Evolutionary conservation across 192 early-diverging fungal genomes (phyloP).

Genomic region (Umbelopsis sp.): DNA sequence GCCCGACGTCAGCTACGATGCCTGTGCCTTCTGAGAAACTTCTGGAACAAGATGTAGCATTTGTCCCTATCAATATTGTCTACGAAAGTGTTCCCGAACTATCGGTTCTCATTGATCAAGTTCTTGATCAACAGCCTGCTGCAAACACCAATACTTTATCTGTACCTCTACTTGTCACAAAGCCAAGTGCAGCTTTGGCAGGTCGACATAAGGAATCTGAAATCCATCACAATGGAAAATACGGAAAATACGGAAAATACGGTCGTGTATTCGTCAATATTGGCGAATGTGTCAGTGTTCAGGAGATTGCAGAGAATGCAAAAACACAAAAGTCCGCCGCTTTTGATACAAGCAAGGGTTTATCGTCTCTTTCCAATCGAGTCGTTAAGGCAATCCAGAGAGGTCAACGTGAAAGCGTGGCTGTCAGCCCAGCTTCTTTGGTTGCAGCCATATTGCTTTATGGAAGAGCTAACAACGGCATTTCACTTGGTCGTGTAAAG

Average conservation of each 20-base stretch:
- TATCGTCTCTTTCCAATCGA: slow-evolving; percentile 21
- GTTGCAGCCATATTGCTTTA: slow-evolving; percentile 29
- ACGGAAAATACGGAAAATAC: slow-evolving; percentile 37
- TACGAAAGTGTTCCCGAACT: slow-evolving; percentile 41
- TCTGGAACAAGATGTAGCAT: slow-evolving; percentile 4
- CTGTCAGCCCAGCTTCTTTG: slow-evolving; percentile 32
- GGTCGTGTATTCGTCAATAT: slow-evolving; percentile 33
- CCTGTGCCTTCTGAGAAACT: slow-evolving; percentile 6
- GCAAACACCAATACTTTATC: slow-evolving; percentile 4
- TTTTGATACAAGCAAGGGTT: slow-evolving; percentile 14
- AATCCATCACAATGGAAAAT: slow-evolving; percentile 20
- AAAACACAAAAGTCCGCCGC: slow-evolving; percentile 12
- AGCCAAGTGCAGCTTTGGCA: slow-evolving; percentile 30
- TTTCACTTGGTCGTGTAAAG: slow-evolving; percentile 26
- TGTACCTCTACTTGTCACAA: slow-evolving; percentile 19
- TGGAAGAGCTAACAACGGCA: slow-evolving; percentile 28
- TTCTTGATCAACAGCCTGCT: slow-evolving; percentile 37
- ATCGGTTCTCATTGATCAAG: slow-evolving; percentile 36
- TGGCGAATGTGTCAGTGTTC: slow-evolving; percentile 24
- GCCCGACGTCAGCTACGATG: background rate
- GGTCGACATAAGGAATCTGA: slow-evolving; percentile 30
- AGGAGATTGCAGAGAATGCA: slow-evolving; percentile 7
- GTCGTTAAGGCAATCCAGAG: slow-evolving; percentile 31
- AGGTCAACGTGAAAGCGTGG: slow-evolving; percentile 22
- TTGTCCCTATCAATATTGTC: slow-evolving; percentile 40